Base-by-base conservation (phyloP, 2,329 filamentous ascomycete genomes). In the Chaetomiaceae sp. region DNA sequence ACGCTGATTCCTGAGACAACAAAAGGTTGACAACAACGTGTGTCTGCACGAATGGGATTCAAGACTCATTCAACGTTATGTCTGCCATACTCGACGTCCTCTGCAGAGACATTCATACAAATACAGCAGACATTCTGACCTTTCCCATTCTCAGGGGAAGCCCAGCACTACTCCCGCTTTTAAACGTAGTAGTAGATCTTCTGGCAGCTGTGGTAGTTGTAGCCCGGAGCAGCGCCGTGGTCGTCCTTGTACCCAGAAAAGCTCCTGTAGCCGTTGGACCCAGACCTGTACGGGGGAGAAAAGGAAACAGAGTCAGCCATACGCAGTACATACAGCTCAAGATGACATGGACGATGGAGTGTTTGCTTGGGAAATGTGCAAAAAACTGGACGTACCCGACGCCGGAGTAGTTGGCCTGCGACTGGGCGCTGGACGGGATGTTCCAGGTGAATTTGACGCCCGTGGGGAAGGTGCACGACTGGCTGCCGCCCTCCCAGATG, bases 401-500 rank as follows among this genome's bases (percentile, higher is more conserved):
- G 3, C 31, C 10, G 10, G 44, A 19, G 40, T 44, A 59, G 44
- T 56, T 48, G 8, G 45, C 21, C 25, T 44, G 25, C 1, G 25
- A 21, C 50, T 58, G 58, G 13, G 56, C 56, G 30, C 53, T 41
- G 13, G 23, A 30, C 31, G 10, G 21, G 45, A 60, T 57, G 44
- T 48, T 46, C 58, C 58, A 60, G n/a, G 25, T 35, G 37, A 60
- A 60, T 8, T 42, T 53, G 9, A 55, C 51, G 43, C 58, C 58
- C 5, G 46, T 55, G 19, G 43, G 14, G 50, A 60, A 60, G 4
- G 45, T 55, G 54, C 58, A 60, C 8, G 48, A 47, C 38, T 56
- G 40, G 14, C 20, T n/a, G 40, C 48, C 14, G 19, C 51, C 53
- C 50, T 60, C 55, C 58, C 58, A 60, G 30, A 25, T 31, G 39